Base-by-base conservation (phyloP, 305 asterid species). In the Fraxinus velutina region DNA sequence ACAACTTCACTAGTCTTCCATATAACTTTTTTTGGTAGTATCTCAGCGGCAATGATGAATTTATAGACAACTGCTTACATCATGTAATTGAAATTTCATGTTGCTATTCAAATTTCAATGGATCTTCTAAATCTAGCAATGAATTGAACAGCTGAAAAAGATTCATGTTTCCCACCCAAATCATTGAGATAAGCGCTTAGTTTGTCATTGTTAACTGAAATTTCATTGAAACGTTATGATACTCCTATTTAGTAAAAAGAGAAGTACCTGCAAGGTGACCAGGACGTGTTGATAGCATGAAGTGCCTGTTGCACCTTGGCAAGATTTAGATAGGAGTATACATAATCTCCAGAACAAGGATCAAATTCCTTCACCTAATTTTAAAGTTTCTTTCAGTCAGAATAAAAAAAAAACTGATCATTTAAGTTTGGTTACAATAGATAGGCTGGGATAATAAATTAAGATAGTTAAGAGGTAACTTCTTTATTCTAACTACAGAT, bases 291-390 rank as follows among this genome's bases (percentile, higher is more conserved):
- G 73, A 66, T 8, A 66, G 73, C 86, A 84, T 86, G 89, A 73
- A 86, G 81, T 29, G 87, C 87, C 29, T 33, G 75, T 79, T 86
- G 86, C 17, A 84, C 89, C 68, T 62, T 66, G 27, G 86, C 81
- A 22, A 85, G 76, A 37, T 86, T 86, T 77, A 84, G 57, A 79
- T 86, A 84, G 44, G 80, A 34, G 6, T 36, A 2, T 2, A 86
- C 86, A 66, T 84, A 86, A 1, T 34, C 12, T 29, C 62, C 86
- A 7, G 86, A 86, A 81, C 89, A 86, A 10, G 89, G 89, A 82
- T 86, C 84, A 29, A 66, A 66, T 66, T 66, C 36, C 73, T 66
- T 66, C 73, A 66, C 73, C 73, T 27, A 66, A 27, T 66, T 66
- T 22, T 66, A 29, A 66, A 8, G 73, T 64, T 64, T 22, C 9